These are phyloP conservation scores for Phytophthora melonis DNA, from an alignment of 352 stramenopile species.

Conservation along the genomic window DNA sequence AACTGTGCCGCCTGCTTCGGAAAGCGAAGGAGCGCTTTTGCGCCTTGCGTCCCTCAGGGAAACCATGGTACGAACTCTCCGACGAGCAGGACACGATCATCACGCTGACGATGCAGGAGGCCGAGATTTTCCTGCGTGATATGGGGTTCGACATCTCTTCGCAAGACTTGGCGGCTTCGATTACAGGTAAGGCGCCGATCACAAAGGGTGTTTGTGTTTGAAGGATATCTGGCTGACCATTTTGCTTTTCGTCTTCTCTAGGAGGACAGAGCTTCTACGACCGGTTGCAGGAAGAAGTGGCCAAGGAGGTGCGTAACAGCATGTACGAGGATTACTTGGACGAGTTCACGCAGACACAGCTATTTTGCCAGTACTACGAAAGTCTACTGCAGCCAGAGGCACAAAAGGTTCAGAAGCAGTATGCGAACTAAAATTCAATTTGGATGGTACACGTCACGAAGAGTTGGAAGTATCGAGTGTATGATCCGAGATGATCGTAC, in stretches of 20 bases:
- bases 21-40: constrained; percentile 62
- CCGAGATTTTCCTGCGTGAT: constrained; percentile 74
- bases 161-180: constrained; percentile 56
- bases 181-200: constrained; percentile 39
- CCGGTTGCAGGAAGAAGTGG: constrained; percentile 78
- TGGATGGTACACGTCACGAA: constrained; percentile 2
- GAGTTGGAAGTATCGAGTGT: constrained; percentile 8
- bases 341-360: constrained; percentile 86
- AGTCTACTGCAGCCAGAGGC: constrained; percentile 59
- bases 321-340: constrained; percentile 76
- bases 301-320: constrained; percentile 74
- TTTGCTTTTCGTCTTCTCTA: neutral
- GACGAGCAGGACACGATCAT: constrained; percentile 84
- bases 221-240: neutral
- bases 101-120: constrained; percentile 74
- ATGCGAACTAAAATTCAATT: neutral
- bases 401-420: constrained; percentile 28
- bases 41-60: constrained; percentile 49
- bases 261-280: constrained; percentile 74
- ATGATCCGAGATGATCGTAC: constrained; percentile 6
- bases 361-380: constrained; percentile 91
- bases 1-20: constrained; percentile 69
- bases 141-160: constrained; percentile 77
- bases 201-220: neutral
- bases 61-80: constrained; percentile 84